A percentile compares a stretch with the other conserved stretches of the same genome.
Evolutionary conservation across 2,329 filamentous ascomycete species (phyloP).

Genomic region (Hansfordia pulvinata): DNA sequence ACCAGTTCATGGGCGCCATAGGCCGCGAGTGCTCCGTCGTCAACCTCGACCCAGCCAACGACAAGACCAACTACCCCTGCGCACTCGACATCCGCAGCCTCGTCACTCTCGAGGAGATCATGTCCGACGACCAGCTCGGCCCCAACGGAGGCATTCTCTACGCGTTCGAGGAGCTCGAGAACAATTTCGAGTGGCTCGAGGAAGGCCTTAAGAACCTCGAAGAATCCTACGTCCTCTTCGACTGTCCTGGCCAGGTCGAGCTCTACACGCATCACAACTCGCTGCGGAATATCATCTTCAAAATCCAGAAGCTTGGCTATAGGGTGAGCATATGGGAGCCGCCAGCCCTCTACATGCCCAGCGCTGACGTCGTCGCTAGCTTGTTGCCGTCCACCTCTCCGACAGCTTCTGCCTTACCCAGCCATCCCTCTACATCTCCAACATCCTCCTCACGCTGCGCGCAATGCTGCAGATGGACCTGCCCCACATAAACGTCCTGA

Average conservation of each 20-base stretch:
- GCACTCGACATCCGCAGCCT: constrained; percentile 84
- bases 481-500: constrained; percentile 88
- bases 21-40: constrained; percentile 89
- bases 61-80: constrained; percentile 76
- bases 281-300: constrained; percentile 81
- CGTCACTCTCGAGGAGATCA: constrained; percentile 85
- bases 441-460: constrained; percentile 80
- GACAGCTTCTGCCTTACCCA: constrained; percentile 90
- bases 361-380: constrained; percentile 35
- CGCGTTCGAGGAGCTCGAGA: constrained; percentile 86
- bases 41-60: constrained; percentile 95
- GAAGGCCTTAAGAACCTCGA: constrained; percentile 64
- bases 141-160: constrained; percentile 90
- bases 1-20: constrained; percentile 94
- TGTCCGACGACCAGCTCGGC: constrained; percentile 79
- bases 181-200: constrained; percentile 88
- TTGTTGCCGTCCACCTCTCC: constrained; percentile 85
- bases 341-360: neutral
- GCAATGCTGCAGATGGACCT: constrained; percentile 98
- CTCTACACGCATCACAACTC: constrained; percentile 93
- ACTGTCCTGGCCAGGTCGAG: constrained; percentile 94
- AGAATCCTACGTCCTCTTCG: constrained; percentile 89
- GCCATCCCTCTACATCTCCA: constrained; percentile 89
- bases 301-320: constrained; percentile 81
- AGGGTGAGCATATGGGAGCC: constrained; percentile 45